These are phyloP conservation scores for Eucalyptus shirleyi DNA, from an alignment of 345 rosid species.

Conservation along the genomic window DNA sequence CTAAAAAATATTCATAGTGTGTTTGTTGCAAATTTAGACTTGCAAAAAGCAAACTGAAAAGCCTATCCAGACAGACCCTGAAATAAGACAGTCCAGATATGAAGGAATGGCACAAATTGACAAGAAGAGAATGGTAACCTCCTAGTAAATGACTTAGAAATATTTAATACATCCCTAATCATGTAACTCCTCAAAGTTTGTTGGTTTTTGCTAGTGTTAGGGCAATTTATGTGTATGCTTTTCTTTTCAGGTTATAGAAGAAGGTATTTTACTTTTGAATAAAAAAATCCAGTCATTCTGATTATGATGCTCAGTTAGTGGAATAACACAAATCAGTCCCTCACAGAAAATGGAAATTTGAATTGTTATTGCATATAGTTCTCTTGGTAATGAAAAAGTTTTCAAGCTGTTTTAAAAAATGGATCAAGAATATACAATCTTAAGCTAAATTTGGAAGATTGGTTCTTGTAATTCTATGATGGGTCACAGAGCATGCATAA, in stretches of 20 bases:
- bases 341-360: neutral
- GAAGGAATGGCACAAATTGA: neutral
- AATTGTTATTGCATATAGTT: neutral
- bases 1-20: neutral
- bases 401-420: neutral
- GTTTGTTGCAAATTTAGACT: neutral
- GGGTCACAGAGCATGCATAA: neutral
- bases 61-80: neutral
- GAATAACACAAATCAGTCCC: neutral
- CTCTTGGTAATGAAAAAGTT: neutral
- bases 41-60: neutral
- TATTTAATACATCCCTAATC: neutral
- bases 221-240: neutral
- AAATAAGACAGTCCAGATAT: neutral
- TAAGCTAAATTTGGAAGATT: neutral
- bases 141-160: neutral
- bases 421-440: neutral
- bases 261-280: neutral
- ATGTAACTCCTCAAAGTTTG: neutral
- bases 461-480: neutral
- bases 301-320: neutral
- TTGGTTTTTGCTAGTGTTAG: neutral
- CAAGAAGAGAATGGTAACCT: neutral
- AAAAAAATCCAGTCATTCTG: neutral
- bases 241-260: neutral